Evolutionary conservation across 2,329 filamentous ascomycete species (phyloP).

Genomic region (Fusarium tanahbumbuense): DNA sequence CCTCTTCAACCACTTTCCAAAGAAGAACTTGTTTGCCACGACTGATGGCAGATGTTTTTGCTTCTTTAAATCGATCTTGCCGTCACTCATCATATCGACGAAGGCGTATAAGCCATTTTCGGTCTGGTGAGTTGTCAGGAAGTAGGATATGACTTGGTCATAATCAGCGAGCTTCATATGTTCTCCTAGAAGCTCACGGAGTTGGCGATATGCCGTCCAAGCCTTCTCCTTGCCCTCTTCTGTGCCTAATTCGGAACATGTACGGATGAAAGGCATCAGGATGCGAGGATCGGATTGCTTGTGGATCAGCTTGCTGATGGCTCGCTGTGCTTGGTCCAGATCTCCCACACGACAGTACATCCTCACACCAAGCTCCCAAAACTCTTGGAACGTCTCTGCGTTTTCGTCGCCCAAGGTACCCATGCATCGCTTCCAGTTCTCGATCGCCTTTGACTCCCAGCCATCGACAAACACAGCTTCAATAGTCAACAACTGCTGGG

Average conservation of each 20-base stretch:
- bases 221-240: conserved; percentile 65
- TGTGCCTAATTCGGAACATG: conserved; percentile 67
- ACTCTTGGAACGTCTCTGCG: conserved; percentile 62
- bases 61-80: conserved; percentile 61
- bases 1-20: conserved; percentile 88
- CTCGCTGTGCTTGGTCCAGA: conserved; percentile 67
- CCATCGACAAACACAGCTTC: conserved; percentile 75
- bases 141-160: conserved; percentile 76
- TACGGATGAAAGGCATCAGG: conserved; percentile 75
- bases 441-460: conserved; percentile 68
- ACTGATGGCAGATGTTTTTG: conserved; percentile 59
- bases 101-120: conserved; percentile 80
- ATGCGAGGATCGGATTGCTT: conserved; percentile 65
- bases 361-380: conserved; percentile 73
- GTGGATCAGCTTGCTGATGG: conserved; percentile 65
- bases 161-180: conserved; percentile 79
- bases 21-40: conserved; percentile 80
- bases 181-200: conserved; percentile 70
- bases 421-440: conserved; percentile 71
- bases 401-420: conserved; percentile 61
- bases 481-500: conserved; percentile 74
- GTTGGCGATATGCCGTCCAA: conserved; percentile 73
- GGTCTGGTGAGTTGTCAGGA: conserved; percentile 73
- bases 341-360: conserved; percentile 71
- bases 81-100: conserved; percentile 86